These are phyloP conservation scores for Epichloe festucae DNA, from an alignment of 2,329 filamentous ascomycete species.

Conservation along the genomic window DNA sequence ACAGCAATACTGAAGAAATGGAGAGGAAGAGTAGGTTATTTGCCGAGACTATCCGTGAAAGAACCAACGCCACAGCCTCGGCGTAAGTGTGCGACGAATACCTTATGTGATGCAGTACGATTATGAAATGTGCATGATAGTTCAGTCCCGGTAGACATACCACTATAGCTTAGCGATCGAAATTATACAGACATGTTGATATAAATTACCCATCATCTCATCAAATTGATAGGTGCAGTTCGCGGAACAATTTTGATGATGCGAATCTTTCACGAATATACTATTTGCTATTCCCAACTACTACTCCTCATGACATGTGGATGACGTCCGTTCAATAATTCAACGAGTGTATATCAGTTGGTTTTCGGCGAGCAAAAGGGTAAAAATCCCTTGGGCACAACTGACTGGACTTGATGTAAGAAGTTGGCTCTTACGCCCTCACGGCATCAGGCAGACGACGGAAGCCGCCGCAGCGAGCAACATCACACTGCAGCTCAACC, in stretches of 20 bases:
- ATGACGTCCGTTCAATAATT: not conserved
- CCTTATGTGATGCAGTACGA: not conserved
- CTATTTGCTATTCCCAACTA: not conserved
- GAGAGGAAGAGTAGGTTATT: slow-evolving; percentile 3
- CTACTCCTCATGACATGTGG: not conserved
- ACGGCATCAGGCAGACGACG: slow-evolving; percentile 26
- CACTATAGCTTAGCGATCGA: not conserved
- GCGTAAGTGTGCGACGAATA: not conserved
- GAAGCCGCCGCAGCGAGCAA: slow-evolving; percentile 54
- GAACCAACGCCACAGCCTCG: not conserved
- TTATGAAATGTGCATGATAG: not conserved
- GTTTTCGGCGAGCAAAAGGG: not conserved
- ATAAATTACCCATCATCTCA: too few species aligned
- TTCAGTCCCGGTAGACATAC: not conserved
- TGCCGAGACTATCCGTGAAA: slow-evolving; percentile 2
- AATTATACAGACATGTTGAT: not conserved
- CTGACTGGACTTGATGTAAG: too few species aligned
- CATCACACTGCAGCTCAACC: slow-evolving; percentile 52
- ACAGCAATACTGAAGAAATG: slow-evolving; percentile 12
- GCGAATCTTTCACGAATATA: not conserved
- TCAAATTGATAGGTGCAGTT: too few species aligned
- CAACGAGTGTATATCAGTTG: not conserved
- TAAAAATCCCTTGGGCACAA: not conserved
- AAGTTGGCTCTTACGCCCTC: slow-evolving; percentile 1
- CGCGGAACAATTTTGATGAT: too few species aligned